Base-by-base conservation (phyloP, 495 filamentous ascomycete species). In the Trichoderma erinaceum region DNA sequence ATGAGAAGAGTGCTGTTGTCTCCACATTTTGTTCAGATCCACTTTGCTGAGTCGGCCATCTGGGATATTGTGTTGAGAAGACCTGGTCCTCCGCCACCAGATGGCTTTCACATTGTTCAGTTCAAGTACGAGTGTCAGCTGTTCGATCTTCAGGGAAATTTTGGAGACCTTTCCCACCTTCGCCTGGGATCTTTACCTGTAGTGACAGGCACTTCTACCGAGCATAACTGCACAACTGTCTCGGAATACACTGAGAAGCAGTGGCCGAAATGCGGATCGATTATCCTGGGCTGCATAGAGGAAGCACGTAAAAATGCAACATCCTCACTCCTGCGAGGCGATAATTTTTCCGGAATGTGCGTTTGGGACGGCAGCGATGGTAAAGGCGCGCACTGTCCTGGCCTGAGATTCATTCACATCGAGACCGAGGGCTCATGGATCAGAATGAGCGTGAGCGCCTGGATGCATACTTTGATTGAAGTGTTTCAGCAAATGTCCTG, bases 11-110 rank as follows among this genome's bases (percentile, higher is more conserved):
- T 48, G 65, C 65, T 66, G n/a, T 7, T 46, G n/a, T 32, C 65
- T 21, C 65, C 65, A 23, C 65, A 66, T 41, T 66, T 25, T 52
- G 65, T 66, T 13, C 65, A 48, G 65, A 66, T 66, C n/a, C 65
- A 66, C 43, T 41, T 66, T 21, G 44, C 44, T 11, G 65, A 48
- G n/a, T 50, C 65, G 65, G 65, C 65, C 41, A 35, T 50, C 27
- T 66, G 65, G 65, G 65, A 66, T 15, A 66, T 66, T 35, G 41
- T 66, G 15, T 6, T 48, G 15, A 66, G 27, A 23, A 27, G 27
- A 10, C 65, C 41, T 8, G 27, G 21, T 1, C 41, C n/a, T n/a
- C 65, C 65, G 0, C 65, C 65, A 0, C n/a, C 65, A 6, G 65
- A 66, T 44, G 65, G 65, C n/a, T 66, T 48, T 46, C 65, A 66